Base-by-base conservation (phyloP, 2,329 filamentous ascomycete species). In the Aschersonia sp. region DNA sequence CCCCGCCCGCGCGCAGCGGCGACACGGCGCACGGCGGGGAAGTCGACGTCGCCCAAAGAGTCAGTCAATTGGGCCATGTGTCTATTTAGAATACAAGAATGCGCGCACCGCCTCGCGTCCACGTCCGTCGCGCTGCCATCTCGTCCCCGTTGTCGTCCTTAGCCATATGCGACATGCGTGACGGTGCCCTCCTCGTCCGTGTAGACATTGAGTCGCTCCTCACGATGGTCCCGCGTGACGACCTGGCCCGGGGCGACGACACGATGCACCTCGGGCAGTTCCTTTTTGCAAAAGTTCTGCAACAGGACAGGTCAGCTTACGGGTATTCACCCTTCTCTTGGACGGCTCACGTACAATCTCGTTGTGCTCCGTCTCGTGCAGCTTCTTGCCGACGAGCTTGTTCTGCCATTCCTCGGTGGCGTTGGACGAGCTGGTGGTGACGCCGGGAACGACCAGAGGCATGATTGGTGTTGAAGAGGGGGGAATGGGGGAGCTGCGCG, bases 361-460 rank as follows among this genome's bases (percentile, higher is more conserved):
- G 53, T 65, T 73, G 47, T 69, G 69, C 20, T 63, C 60, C 7
- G 56, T 51, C 0, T 78, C 77, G 9, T 70, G 70, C 9, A 82
- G 62, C 45, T 70, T 81, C 74, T 82, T 83, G 58, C 79, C 79
- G 44, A 78, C 71, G 4, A 83, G 67, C 68, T 80, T 80, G 63
- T 71, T 73, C 54, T 65, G 66, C 79, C 79, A 83, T 56, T 78
- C 69, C 50, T 77, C 67, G 38, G 71, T 75, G 63, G 70, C 69
- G 59, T 65, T 58, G 52, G 60, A 60, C 41, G 68, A 62, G 51
- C 64, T 65, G 52, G 64, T 68, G 52, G 69, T 78, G 55, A 80
- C 65, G 58, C 74, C 75, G 48, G 78, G 77, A 20, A 80, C 71
- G 56, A 82, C 70, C 64, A 82, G 78, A 75, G 79, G 79, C 79